phyloP scores from a whole-genome alignment of 1,139 yeast species.

The Pichia sp. region DNA sequence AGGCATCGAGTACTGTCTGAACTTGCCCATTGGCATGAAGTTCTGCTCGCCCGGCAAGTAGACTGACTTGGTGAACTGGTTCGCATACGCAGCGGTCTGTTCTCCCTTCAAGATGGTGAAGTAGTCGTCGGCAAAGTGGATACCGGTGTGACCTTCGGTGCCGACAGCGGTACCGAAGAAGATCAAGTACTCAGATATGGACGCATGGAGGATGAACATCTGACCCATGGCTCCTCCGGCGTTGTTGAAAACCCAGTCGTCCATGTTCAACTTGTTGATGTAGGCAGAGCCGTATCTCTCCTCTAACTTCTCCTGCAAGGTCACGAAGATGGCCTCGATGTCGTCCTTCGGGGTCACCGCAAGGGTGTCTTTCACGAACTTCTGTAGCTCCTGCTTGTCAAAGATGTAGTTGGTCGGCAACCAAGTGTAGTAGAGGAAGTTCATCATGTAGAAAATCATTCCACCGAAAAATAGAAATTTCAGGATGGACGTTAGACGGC shows the following conservation, averaged over 20 bases:
- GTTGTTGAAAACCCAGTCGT: conserved; percentile 93
- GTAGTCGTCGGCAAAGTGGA: conserved; percentile 94
- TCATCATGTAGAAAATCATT: conserved; percentile 34
- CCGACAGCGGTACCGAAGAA: conserved; percentile 87
- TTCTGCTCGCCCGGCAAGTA: conserved; percentile 82
- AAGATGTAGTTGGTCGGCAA: conserved; percentile 63
- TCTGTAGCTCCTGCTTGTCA: conserved; percentile 43
- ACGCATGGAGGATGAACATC: conserved; percentile 92
- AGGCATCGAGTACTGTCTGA: conserved; percentile 85
- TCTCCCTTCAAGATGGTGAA: conserved; percentile 82
- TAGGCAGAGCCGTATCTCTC: conserved; percentile 56
- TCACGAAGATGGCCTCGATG: conserved; percentile 56
- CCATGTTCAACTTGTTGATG: conserved; percentile 63
- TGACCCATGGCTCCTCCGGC: conserved; percentile 99
- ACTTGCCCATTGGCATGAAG: conserved; percentile 65
- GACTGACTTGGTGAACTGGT: conserved; percentile 55
- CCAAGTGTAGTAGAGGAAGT: conserved; percentile 54
- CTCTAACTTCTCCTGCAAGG: conserved; percentile 56
- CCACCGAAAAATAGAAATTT: conserved; percentile 24
- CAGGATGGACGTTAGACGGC: conserved; percentile 13
- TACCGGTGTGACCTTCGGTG: conserved; percentile 94
- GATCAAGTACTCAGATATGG: conserved; percentile 88
- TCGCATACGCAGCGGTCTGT: conserved; percentile 67
- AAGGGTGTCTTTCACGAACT: conserved; percentile 48
- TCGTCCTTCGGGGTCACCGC: conserved; percentile 54